Conservation (phyloP, 2,329 filamentous ascomycete species). For the Ophiostoma fasciatum region DNA sequence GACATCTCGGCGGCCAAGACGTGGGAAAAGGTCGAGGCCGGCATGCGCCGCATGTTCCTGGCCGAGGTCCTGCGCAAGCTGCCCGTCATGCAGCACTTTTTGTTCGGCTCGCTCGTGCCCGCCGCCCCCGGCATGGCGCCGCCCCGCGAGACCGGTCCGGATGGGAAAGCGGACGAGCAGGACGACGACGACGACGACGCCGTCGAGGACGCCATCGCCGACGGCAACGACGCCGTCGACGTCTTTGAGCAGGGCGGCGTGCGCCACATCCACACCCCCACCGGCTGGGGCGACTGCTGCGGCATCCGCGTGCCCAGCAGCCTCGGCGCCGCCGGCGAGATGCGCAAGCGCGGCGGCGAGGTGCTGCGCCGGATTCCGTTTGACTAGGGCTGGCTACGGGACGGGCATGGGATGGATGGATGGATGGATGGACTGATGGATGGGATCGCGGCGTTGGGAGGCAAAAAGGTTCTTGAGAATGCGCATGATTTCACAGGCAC, state of each 20-base stretch:
- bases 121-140: conserved; percentile 70
- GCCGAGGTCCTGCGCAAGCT: conserved; percentile 85
- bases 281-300: conserved; percentile 88
- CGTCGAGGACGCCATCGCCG: conserved; percentile 31
- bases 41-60: conserved; percentile 95
- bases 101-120: conserved; percentile 77
- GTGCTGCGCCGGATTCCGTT: conserved; percentile 64
- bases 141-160: too few relatives aligned
- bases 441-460: too few relatives aligned
- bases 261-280: conserved; percentile 56
- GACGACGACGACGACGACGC: conserved; percentile 40
- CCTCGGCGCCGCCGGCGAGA: conserved; percentile 78
- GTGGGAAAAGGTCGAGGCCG: conserved; percentile 85
- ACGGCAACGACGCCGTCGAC: conserved; percentile 39
- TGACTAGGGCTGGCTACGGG: conserved; percentile 49
- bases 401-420: background rate
- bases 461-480: too few relatives aligned
- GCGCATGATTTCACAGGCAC: too few relatives aligned
- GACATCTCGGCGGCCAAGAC: conserved; percentile 84
- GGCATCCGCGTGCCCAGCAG: conserved; percentile 95
- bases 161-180: conserved; percentile 18
- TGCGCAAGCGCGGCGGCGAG: conserved; percentile 56
- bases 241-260: conserved; percentile 48
- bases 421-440: background rate
- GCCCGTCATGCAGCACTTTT: conserved; percentile 96